Conservation (phyloP, 2,329 filamentous ascomycete genomes). For the Diaporthe capsici region DNA sequence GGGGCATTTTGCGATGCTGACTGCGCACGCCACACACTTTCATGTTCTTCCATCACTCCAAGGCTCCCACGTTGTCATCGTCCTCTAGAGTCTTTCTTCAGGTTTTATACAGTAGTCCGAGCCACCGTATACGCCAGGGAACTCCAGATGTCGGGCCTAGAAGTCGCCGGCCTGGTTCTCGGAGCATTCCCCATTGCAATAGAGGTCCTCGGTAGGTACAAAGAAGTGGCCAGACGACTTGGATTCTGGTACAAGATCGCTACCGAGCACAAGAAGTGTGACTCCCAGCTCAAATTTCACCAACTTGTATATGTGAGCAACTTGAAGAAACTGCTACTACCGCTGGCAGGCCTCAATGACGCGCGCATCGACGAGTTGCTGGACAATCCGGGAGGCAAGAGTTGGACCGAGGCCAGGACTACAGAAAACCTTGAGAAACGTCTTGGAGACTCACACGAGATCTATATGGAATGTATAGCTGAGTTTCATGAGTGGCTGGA, state of each 20-base stretch:
- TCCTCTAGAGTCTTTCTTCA: background rate
- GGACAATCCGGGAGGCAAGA: background rate
- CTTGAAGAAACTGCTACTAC: background rate
- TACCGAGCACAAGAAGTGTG: background rate
- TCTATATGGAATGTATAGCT: background rate
- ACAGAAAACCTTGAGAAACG: background rate
- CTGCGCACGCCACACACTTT: background rate
- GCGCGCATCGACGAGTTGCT: background rate
- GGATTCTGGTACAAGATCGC: conserved; percentile 8
- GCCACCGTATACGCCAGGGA: too few species aligned
- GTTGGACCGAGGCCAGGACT: background rate
- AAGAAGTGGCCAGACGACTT: conserved; percentile 11
- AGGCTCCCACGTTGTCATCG: too few species aligned
- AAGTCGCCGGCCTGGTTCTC: background rate
- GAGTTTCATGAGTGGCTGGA: background rate
- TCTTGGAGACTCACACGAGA: background rate
- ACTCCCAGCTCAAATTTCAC: background rate
- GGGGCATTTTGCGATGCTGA: background rate
- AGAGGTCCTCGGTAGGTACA: conserved; percentile 3
- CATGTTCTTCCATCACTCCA: background rate
- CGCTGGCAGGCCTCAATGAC: background rate
- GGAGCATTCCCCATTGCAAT: conserved; percentile 4
- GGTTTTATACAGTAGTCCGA: too few species aligned
- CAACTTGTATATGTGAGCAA: background rate
- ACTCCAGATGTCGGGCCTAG: background rate